Evolutionary conservation across 179 eudicot species (phyloP), one percentile per base, ranked within the genome.

Genomic region (Beta macrorhiza): DNA sequence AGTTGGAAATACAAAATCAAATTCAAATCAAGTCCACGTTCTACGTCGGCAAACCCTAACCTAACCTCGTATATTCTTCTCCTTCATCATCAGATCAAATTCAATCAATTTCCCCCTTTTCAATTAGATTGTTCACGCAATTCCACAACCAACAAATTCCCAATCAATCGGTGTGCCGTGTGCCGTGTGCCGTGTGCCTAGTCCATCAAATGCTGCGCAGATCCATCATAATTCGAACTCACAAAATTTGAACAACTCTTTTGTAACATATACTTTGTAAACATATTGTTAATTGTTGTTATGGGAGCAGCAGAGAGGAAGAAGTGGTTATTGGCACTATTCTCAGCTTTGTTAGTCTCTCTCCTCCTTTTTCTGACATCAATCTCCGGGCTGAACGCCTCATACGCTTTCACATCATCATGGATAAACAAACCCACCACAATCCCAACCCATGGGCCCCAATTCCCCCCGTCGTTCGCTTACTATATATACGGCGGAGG

Each of bases 311-410:
- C 94, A 72, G 96, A 93, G 79, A 90, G 90, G 86, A 92, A 90
- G 90, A 91, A 89, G 87, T 91, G 98, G 97, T 83, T 96, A 32
- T 90, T 89, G 79, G 86, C 91, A 64, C 93, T 96, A 72, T 91
- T 94, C 79, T 84, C 90, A 56, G 92, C 95, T 44, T 87, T 93
- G 4, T 86, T 92, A 51, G 78, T 96, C 32, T 91, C 99, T 3
- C 69, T 90, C 67, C 72, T 96, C n/a, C 72, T 93, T 57, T 89
- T 92, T 67, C 74, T 96, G 79, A 92, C 97, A 6, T 81, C 89
- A 44, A 90, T 94, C 61, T 88, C 89, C 37, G 93, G 93, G 15
- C 89, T 89, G 63, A 84, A 82, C 75, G 77, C 93, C 16, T 86
- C 95, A 42, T 71, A 86, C 79, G 83, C 86, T 25, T 86, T 88